Conservation (phyloP, 2,329 filamentous ascomycete genomes). For the Rachicladosporium sp. region DNA sequence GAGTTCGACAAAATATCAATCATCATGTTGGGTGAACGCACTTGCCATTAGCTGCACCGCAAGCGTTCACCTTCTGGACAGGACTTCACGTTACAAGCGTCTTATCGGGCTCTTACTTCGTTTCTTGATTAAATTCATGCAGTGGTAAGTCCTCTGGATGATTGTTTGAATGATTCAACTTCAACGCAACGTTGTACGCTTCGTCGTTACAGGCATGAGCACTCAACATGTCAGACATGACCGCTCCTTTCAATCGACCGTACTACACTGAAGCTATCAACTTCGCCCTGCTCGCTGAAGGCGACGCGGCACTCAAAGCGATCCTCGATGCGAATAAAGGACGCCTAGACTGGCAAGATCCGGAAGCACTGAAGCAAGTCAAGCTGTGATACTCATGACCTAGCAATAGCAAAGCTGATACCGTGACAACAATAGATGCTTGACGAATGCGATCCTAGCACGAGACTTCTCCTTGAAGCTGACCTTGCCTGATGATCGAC, state of each 20-base stretch:
- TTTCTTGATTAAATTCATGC: no score
- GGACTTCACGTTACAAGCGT: no score
- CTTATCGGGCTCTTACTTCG: no score
- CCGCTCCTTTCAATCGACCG: constrained; percentile 2
- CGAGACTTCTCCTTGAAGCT: constrained; percentile 62
- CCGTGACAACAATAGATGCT: constrained; percentile 29
- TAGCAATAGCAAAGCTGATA: constrained; percentile 58
- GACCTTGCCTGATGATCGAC: constrained; percentile 59
- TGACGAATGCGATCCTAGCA: constrained; percentile 68
- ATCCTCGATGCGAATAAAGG: constrained; percentile 26
- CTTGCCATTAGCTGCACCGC: no score
- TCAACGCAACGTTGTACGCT: no score
- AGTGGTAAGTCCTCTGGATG: no score
- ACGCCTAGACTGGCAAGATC: constrained; percentile 70
- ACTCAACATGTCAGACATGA: background rate
- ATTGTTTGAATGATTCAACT: no score
- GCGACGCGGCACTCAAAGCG: constrained; percentile 41
- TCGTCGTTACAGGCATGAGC: background rate
- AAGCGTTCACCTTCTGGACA: no score
- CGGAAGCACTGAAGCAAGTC: constrained; percentile 57
- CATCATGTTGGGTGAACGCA: no score
- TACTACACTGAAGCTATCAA: constrained; percentile 48
- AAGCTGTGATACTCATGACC: constrained; percentile 53
- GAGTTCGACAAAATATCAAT: no score
- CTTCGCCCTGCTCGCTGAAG: constrained; percentile 48